These are phyloP conservation scores for Pythium graminicola DNA, from an alignment of 352 stramenopile species.

Conservation along the genomic window DNA sequence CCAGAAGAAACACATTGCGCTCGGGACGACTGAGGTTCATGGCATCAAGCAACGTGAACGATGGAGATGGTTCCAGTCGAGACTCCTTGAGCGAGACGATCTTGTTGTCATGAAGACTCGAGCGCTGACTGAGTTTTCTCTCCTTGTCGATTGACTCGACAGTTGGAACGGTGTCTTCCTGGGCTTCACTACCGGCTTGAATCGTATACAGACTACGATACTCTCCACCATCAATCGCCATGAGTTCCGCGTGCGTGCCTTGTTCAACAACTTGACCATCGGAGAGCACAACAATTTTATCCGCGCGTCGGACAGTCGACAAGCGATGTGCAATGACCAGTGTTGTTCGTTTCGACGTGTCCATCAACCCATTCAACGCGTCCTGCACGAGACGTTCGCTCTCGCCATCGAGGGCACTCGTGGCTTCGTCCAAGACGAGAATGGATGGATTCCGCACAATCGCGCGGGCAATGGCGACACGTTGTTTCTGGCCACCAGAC, in stretches of 20 bases:
- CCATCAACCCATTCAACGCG: conserved; percentile 29
- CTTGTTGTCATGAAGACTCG: background rate
- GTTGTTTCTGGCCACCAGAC: conserved; percentile 55
- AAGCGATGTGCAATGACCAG: conserved; percentile 63
- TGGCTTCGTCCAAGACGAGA: conserved; percentile 8
- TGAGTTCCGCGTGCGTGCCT: conserved; percentile 35
- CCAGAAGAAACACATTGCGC: conserved; percentile 2
- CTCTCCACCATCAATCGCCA: conserved; percentile 42
- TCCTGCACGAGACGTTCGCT: conserved; percentile 7
- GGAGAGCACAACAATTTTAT: conserved; percentile 56
- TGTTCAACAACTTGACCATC: conserved; percentile 40
- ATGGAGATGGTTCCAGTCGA: background rate
- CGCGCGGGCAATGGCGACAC: conserved; percentile 87
- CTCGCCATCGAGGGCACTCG: conserved; percentile 2
- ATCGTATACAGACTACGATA: conserved; percentile 2
- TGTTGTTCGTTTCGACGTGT: conserved; percentile 42
- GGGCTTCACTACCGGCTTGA: background rate
- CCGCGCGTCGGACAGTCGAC: conserved; percentile 46
- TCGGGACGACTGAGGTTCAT: conserved; percentile 16
- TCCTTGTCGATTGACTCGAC: background rate
- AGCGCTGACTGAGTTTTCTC: background rate
- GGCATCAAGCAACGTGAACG: conserved; percentile 11
- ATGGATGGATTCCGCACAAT: conserved; percentile 4
- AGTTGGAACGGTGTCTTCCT: background rate
- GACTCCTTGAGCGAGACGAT: background rate